Evolutionary conservation across 2,329 filamentous ascomycete species (phyloP), one percentile per base, ranked within the genome.

Genomic region (Cercospora sp.): DNA sequence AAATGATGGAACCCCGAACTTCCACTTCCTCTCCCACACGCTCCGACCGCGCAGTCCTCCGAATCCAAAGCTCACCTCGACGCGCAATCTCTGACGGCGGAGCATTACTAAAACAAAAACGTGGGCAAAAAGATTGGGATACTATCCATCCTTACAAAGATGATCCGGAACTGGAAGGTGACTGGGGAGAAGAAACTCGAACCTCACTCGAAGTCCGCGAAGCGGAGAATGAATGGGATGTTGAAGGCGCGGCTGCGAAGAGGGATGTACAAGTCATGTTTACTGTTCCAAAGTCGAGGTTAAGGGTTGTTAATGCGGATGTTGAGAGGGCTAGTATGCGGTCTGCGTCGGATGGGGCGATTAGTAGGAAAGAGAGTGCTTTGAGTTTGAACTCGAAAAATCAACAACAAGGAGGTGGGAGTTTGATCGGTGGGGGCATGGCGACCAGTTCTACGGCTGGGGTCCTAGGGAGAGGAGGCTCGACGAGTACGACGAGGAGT

Each of bases 281-380:
- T 79, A 97, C 94, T 0, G 93, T 97, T 68, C 94, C 95, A 2
- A 93, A 90, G 78, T 91, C 94, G 79, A 88, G 89, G 73, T 80
- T 98, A 70, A 83, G 94, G 28, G 93, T 98, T n/a, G 94, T 97
- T 20, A 98, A 98, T 78, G 90, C 87, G 61, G 90, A 90, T 75
- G 80, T 83, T 60, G 79, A 81, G 69, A 71, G 77, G 65, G 76
- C 76, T 33, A 80, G 77, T 71, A 55, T 79, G 72, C 67, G 77
- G 59, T 78, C 76, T 67, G 76, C 75, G 3, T 77, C 75, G 33
- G 78, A 77, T 63, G 72, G 75, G 3, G 74, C 69, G 18, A 48
- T 75, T 20, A 72, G 70, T 58, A 59, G 72, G 10, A 70, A 65
- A 7, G 69, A 64, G 18, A 74, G 72, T 60, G 55, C 67, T 26